phyloP scores from a whole-genome alignment of 2,329 filamentous ascomycete genomes.

The Pseudogymnoascus sp. region DNA sequence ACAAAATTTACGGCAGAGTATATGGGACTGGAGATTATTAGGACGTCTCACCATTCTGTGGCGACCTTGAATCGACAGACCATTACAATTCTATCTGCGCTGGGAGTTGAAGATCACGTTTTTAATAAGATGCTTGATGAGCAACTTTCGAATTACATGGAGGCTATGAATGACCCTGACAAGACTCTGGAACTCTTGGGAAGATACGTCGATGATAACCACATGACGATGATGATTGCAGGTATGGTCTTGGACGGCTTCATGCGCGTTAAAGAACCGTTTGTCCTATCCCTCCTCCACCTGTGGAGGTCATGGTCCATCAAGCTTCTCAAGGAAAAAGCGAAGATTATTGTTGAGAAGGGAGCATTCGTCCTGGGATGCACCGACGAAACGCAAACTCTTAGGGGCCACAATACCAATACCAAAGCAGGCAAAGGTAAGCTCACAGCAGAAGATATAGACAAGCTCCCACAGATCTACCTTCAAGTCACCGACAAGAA shows the following conservation, averaged over 20 bases:
- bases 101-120: constrained; percentile 59
- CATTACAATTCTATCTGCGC: constrained; percentile 71
- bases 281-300: constrained; percentile 67
- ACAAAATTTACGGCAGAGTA: constrained; percentile 71
- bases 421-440: constrained; percentile 30
- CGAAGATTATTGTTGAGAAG: constrained; percentile 69
- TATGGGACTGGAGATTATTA: constrained; percentile 75
- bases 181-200: constrained; percentile 61
- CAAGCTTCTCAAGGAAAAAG: constrained; percentile 87
- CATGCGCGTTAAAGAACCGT: constrained; percentile 65
- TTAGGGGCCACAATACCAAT: constrained; percentile 61
- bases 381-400: constrained; percentile 70
- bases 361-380: constrained; percentile 85
- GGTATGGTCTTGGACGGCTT: constrained; percentile 75
- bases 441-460: constrained; percentile 32
- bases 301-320: constrained; percentile 87
- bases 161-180: constrained; percentile 56
- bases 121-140: constrained; percentile 60
- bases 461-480: constrained; percentile 74
- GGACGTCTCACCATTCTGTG: constrained; percentile 64
- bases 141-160: constrained; percentile 61
- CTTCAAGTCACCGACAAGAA: constrained; percentile 62
- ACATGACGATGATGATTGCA: constrained; percentile 65
- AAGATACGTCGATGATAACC: constrained; percentile 76
- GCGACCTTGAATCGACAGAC: constrained; percentile 85